Percentiles rank a stretch among this genome's conserved stretches.
Evolutionary conservation across 2,329 filamentous ascomycete species (phyloP).

Genomic region (Lachnellula cervina): DNA sequence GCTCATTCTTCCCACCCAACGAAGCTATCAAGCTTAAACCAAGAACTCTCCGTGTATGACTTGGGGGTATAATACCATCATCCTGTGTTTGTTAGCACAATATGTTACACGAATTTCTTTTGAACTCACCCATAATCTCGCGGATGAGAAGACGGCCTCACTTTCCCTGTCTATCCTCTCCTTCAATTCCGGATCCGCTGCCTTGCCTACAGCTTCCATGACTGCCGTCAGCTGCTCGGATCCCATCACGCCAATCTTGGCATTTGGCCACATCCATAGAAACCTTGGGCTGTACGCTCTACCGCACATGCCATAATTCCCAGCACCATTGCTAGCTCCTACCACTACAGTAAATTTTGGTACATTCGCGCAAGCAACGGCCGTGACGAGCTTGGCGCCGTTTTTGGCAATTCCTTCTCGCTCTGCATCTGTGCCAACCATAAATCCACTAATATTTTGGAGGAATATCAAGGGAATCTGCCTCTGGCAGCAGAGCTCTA

Average conservation of each 20-base stretch:
- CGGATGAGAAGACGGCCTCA: constrained; percentile 81
- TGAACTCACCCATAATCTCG: constrained; percentile 68
- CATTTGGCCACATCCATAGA: constrained; percentile 96
- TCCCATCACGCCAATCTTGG: constrained; percentile 95
- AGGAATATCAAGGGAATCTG: constrained; percentile 87
- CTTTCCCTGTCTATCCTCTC: constrained; percentile 85
- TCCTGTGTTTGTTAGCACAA: constrained; percentile 43
- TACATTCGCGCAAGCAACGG: constrained; percentile 88
- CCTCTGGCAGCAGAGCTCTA: constrained; percentile 88
- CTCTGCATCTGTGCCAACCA: constrained; percentile 92
- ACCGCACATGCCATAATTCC: constrained; percentile 98
- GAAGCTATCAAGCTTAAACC: constrained; percentile 69
- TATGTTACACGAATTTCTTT: constrained; percentile 4
- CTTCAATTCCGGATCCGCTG: constrained; percentile 73
- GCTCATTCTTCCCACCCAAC: constrained; percentile 60
- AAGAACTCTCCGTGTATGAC: constrained; percentile 68
- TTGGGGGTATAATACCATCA: constrained; percentile 74
- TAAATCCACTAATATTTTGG: constrained; percentile 97
- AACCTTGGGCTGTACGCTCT: constrained; percentile 88
- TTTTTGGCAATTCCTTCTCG: constrained; percentile 96
- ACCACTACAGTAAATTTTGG: constrained; percentile 97
- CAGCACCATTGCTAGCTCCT: constrained; percentile 87
- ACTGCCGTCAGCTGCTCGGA: constrained; percentile 85
- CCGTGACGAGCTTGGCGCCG: constrained; percentile 92
- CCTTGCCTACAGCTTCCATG: constrained; percentile 90